Percentiles rank a stretch among this genome's conserved stretches.
These are phyloP conservation scores for Pythium utonaiense DNA, from an alignment of 352 stramenopile genomes.

Conservation along the genomic window DNA sequence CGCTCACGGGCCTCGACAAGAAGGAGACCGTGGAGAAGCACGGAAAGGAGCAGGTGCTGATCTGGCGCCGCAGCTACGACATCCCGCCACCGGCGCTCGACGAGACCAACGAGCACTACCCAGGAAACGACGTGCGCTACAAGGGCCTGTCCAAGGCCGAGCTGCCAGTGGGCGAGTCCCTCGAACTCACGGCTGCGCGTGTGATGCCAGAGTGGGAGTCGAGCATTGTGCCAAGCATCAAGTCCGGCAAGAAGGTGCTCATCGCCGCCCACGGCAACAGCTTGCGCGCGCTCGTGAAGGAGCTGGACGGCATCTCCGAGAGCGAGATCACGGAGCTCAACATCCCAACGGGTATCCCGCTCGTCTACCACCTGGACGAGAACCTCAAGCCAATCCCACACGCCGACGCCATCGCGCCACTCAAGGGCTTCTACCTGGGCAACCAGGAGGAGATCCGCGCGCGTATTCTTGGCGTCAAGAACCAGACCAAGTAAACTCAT, in stretches of 20 bases:
- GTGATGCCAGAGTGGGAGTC: constrained; percentile 96
- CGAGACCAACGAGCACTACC: constrained; percentile 87
- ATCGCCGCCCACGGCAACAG: constrained; percentile 98
- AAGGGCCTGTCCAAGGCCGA: constrained; percentile 84
- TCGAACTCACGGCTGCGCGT: constrained; percentile 91
- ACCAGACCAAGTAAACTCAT: constrained; percentile 88
- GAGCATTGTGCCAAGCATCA: constrained; percentile 93
- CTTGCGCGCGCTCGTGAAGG: constrained; percentile 97
- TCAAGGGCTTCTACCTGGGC: constrained; percentile 85
- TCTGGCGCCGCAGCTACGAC: constrained; percentile 97
- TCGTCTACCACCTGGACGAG: constrained; percentile 98
- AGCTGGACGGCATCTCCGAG: constrained; percentile 97
- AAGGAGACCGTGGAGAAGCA: constrained; percentile 98
- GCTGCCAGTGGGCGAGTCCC: constrained; percentile 92
- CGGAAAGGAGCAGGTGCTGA: constrained; percentile 96
- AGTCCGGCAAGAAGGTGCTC: constrained; percentile 94
- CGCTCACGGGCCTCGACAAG: constrained; percentile 98
- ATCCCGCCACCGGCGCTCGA: constrained; percentile 93
- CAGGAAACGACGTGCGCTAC: constrained; percentile 91
- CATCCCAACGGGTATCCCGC: constrained; percentile 94
- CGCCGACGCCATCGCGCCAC: constrained; percentile 85
- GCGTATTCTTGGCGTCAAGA: constrained; percentile 95
- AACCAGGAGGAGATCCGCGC: constrained; percentile 97
- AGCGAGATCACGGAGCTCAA: constrained; percentile 97
- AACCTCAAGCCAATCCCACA: constrained; percentile 95